Evolutionary conservation across 768 basidiomycete species (phyloP).

Genomic region (Mycena latifolia): DNA sequence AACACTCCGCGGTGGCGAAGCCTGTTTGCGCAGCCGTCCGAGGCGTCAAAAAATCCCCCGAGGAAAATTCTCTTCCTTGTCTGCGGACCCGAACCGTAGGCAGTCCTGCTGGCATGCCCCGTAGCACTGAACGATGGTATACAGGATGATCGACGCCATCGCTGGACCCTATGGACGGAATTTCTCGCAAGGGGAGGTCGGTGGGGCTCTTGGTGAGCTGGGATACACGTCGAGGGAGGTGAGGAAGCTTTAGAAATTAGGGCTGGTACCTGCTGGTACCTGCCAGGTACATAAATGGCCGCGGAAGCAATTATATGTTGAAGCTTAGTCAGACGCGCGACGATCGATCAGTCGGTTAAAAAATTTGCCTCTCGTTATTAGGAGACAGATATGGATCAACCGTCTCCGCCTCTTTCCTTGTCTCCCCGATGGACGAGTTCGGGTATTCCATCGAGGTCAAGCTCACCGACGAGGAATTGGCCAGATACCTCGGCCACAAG

Average conservation of each 20-base stretch:
- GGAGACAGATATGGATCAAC: too few species aligned
- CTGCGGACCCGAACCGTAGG: conserved; percentile 89
- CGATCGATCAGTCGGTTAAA: too few species aligned
- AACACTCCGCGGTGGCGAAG: conserved; percentile 52
- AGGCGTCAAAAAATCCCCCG: conserved; percentile 35
- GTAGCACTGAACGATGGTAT: conserved; percentile 15
- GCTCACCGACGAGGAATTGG: conserved; percentile 36
- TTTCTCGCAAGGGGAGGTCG: conserved; percentile 79
- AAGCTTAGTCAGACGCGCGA: too few species aligned
- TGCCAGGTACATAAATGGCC: too few species aligned
- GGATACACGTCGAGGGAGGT: conserved; percentile 75
- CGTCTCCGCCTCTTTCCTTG: not conserved
- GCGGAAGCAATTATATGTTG: too few species aligned
- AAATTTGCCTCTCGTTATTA: too few species aligned
- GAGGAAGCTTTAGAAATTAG: conserved; percentile 68
- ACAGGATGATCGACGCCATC: conserved; percentile 81
- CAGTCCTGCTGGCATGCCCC: not conserved
- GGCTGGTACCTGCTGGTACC: too few species aligned
- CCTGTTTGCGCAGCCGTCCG: conserved; percentile 39
- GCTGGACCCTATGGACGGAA: conserved; percentile 84
- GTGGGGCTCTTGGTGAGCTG: conserved; percentile 73
- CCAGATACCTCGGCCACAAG: conserved; percentile 30
- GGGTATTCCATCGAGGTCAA: conserved; percentile 33
- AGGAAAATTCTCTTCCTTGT: conserved; percentile 75
- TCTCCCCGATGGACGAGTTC: conserved; percentile 28